Evolutionary conservation across 805 yeast genomes (phyloP).

Genomic region (Wickerhamomyces tratensis): DNA sequence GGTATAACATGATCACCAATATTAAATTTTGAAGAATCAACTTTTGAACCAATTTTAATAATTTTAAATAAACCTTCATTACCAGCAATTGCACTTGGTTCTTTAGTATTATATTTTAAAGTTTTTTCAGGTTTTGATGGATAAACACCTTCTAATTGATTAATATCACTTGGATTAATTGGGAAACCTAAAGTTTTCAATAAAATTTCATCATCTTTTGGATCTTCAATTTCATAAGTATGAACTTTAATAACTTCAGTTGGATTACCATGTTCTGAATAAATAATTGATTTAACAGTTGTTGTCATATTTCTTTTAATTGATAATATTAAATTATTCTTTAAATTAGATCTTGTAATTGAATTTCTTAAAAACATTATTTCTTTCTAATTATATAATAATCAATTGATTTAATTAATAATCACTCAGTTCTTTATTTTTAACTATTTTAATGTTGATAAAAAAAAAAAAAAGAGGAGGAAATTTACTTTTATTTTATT

Average conservation of each 20-base stretch:
- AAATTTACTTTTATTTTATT: too few relatives aligned
- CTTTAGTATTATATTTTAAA: constrained; percentile 42
- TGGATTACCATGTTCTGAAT: constrained; percentile 62
- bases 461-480: too few relatives aligned
- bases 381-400: too few relatives aligned
- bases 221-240: constrained; percentile 38
- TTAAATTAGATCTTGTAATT: too few relatives aligned
- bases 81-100: constrained; percentile 79
- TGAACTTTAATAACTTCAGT: constrained; percentile 43
- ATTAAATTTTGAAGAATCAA: constrained; percentile 25
- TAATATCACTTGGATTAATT: constrained; percentile 83
- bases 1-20: constrained; percentile 91
- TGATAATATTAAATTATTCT: too few relatives aligned
- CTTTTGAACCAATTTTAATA: constrained; percentile 55
- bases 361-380: too few relatives aligned
- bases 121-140: constrained; percentile 61
- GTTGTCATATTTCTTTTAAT: constrained; percentile 16
- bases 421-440: too few relatives aligned
- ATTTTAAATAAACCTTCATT: constrained; percentile 90
- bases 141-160: constrained; percentile 78
- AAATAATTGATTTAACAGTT: constrained; percentile 58
- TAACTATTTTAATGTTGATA: too few relatives aligned
- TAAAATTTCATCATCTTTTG: constrained; percentile 39
- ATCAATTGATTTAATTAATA: too few relatives aligned
- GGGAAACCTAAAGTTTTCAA: constrained; percentile 72